These are phyloP conservation scores for Brassica cretica DNA, from an alignment of 345 rosid genomes.

Conservation along the genomic window DNA sequence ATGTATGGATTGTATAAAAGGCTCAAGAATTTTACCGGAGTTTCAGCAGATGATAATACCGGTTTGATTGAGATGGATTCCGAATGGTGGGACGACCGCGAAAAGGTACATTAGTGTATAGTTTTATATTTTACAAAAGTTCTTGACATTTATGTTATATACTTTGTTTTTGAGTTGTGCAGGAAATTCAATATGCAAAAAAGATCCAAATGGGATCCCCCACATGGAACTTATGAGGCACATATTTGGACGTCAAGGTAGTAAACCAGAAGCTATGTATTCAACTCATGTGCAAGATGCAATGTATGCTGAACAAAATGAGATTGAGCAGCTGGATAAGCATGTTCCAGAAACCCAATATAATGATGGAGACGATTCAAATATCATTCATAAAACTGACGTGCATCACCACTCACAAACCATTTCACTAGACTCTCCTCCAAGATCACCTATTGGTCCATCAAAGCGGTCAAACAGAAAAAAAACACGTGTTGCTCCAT, in stretches of 20 bases:
- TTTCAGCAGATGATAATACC: neutral
- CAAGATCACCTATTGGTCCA: neutral
- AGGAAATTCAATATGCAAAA: neutral
- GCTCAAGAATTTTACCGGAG: neutral
- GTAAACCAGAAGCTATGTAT: neutral
- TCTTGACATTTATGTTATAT: neutral
- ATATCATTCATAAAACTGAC: neutral
- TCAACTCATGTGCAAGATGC: neutral
- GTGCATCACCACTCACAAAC: neutral
- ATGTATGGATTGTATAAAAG: neutral
- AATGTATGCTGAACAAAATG: neutral
- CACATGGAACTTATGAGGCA: constrained; percentile 1
- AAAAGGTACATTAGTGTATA: neutral
- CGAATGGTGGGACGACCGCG: neutral
- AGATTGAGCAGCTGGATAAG: neutral
- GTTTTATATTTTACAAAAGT: neutral
- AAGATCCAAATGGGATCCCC: neutral
- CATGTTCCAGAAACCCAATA: neutral
- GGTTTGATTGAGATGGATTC: neutral
- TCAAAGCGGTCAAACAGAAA: neutral
- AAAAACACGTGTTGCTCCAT: neutral
- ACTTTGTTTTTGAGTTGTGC: neutral
- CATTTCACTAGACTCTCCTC: neutral
- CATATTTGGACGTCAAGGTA: neutral
- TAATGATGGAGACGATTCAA: neutral